These are phyloP conservation scores for Kwoniella botswanensis DNA, from an alignment of 768 basidiomycete genomes.

Conservation along the genomic window DNA sequence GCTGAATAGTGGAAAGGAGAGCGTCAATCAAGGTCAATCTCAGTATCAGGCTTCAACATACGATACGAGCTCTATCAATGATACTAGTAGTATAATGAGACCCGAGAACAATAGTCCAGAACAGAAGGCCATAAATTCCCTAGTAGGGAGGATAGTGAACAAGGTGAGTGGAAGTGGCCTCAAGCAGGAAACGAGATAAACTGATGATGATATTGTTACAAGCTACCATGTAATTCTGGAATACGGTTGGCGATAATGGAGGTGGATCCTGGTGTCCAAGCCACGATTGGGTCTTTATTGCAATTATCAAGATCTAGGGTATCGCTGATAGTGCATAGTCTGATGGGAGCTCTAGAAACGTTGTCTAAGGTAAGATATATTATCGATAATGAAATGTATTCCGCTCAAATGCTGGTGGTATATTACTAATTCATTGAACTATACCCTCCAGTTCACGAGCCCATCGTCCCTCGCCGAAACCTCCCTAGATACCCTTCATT, in stretches of 20 bases:
- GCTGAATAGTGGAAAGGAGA: neutral
- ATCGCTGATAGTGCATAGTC: conserved; percentile 77
- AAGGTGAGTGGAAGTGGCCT: conserved; percentile 63
- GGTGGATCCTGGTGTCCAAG: conserved; percentile 72
- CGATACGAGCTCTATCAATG: conserved; percentile 18
- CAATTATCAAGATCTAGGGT: conserved; percentile 76
- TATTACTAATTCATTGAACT: conserved; percentile 23
- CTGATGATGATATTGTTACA: conserved; percentile 2
- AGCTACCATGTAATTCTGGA: conserved; percentile 89
- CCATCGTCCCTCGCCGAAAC: conserved; percentile 47
- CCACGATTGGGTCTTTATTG: conserved; percentile 78
- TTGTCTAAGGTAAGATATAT: conserved; percentile 68
- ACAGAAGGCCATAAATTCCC: conserved; percentile 77
- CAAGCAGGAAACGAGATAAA: neutral
- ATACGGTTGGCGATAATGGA: conserved; percentile 74
- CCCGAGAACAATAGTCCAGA: conserved; percentile 56
- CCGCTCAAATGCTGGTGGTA: neutral
- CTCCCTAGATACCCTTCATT: conserved; percentile 77
- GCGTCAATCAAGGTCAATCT: neutral
- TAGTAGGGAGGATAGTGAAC: conserved; percentile 79
- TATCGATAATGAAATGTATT: conserved; percentile 6
- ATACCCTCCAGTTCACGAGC: conserved; percentile 30
- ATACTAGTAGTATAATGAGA: conserved; percentile 19
- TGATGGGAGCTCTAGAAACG: conserved; percentile 77
- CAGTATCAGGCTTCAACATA: neutral